Evolutionary conservation across 2,329 filamentous ascomycete species (phyloP).

Genomic region (Alternaria infectoria): DNA sequence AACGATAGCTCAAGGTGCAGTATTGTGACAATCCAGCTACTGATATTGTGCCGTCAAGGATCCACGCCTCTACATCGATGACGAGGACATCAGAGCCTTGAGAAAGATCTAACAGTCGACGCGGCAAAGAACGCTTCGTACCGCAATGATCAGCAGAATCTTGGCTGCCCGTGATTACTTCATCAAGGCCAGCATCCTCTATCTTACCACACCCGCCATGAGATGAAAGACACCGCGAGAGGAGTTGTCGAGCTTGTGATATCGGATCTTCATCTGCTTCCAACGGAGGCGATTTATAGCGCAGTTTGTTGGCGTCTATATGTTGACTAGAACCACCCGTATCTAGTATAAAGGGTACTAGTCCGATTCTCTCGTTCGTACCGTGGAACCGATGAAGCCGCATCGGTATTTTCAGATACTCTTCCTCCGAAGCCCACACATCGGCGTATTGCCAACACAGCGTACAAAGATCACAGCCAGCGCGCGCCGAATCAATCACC

Average conservation of each 20-base stretch:
- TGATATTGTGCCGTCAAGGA: neutral
- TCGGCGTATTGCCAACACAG: neutral
- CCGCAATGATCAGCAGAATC: no score
- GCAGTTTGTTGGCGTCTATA: no score
- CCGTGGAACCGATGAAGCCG: no score
- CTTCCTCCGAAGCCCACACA: no score
- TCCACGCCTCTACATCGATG: neutral
- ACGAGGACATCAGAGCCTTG: neutral
- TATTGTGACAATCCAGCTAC: neutral
- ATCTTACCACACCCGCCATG: neutral
- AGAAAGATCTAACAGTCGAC: neutral
- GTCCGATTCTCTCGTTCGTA: no score
- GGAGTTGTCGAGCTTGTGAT: neutral
- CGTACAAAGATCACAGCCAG: neutral
- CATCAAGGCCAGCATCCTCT: no score
- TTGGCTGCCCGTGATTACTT: no score
- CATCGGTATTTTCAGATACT: no score
- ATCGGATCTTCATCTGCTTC: neutral
- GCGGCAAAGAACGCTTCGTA: neutral
- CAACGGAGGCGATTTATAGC: no score
- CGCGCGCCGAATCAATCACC: neutral
- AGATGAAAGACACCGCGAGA: neutral
- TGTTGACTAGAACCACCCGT: no score
- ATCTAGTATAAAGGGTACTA: no score
- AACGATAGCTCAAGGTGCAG: slow-evolving; percentile 1